phyloP scores from a whole-genome alignment of 1,139 yeast species.

The Torulaspora globosa region DNA sequence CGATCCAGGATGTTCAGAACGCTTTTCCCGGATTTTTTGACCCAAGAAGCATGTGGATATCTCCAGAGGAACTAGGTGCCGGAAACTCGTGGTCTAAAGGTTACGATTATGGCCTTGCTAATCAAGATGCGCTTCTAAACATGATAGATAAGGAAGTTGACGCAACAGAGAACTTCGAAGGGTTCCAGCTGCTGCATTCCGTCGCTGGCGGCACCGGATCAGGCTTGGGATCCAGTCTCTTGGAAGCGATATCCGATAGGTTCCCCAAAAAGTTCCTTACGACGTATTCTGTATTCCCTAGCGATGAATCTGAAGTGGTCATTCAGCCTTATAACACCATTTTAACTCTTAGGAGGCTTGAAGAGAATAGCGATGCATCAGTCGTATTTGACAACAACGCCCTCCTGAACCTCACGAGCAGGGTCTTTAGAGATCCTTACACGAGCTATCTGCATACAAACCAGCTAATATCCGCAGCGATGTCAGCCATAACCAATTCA shows the following conservation, averaged over 20 bases:
- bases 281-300: slow-evolving; percentile 85
- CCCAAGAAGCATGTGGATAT: slow-evolving; percentile 75
- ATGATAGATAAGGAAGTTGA: slow-evolving; percentile 89
- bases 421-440: slow-evolving; percentile 42
- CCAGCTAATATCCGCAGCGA: slow-evolving; percentile 77
- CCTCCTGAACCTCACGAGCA: slow-evolving; percentile 47
- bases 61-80: slow-evolving; percentile 83
- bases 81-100: slow-evolving; percentile 97
- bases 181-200: slow-evolving; percentile 86
- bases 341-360: slow-evolving; percentile 72
- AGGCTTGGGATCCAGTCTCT: slow-evolving; percentile 79
- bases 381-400: slow-evolving; percentile 90
- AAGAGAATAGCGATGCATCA: slow-evolving; percentile 80
- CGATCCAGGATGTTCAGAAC: slow-evolving; percentile 60
- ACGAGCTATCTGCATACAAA: slow-evolving; percentile 65
- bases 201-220: slow-evolving; percentile 99
- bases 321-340: slow-evolving; percentile 95
- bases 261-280: slow-evolving; percentile 78
- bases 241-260: slow-evolving; percentile 76
- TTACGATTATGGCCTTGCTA: slow-evolving; percentile 65
- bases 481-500: slow-evolving; percentile 82
- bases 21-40: slow-evolving; percentile 67
- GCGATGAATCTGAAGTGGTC: slow-evolving; percentile 81
- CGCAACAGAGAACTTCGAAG: slow-evolving; percentile 83
- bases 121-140: slow-evolving; percentile 69